Evolutionary conservation across 2,329 filamentous ascomycete genomes (phyloP).

Genomic region (Cytospora schulzeri): DNA sequence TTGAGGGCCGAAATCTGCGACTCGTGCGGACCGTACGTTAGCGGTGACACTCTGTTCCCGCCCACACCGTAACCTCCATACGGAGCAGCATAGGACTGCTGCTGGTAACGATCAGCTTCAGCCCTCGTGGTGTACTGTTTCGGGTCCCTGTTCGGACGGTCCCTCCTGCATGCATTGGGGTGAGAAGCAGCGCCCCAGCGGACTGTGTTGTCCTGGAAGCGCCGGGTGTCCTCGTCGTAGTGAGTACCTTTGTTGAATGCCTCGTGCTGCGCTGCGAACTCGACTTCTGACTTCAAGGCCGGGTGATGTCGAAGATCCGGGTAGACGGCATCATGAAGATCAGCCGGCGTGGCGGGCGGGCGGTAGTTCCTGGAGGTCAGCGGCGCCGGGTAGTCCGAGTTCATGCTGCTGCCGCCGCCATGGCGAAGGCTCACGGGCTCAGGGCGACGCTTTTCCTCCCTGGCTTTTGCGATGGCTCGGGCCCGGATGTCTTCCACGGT

Average conservation of each 20-base stretch:
- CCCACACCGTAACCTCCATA: neutral
- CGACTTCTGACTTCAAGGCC: neutral
- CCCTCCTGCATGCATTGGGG: neutral
- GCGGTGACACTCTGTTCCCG: neutral
- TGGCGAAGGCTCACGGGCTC: too few species aligned
- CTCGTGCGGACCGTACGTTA: neutral
- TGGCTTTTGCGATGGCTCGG: constrained; percentile 1
- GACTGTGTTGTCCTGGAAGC: neutral
- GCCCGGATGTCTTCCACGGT: constrained; percentile 5
- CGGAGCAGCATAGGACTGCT: neutral
- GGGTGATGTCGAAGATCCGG: neutral
- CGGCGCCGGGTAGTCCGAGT: neutral
- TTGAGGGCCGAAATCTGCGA: constrained; percentile 1
- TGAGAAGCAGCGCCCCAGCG: neutral
- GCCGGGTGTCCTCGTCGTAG: neutral
- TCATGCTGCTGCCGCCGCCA: neutral
- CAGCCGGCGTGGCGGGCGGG: neutral
- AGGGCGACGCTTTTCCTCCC: neutral
- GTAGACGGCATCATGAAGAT: neutral
- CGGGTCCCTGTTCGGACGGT: neutral
- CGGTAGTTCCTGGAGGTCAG: neutral
- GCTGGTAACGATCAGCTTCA: neutral
- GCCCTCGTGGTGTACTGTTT: neutral
- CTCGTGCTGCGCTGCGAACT: neutral
- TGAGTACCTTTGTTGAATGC: neutral